Conservation (phyloP, 345 rosid genomes). For the Eucalyptus viminalis region DNA sequence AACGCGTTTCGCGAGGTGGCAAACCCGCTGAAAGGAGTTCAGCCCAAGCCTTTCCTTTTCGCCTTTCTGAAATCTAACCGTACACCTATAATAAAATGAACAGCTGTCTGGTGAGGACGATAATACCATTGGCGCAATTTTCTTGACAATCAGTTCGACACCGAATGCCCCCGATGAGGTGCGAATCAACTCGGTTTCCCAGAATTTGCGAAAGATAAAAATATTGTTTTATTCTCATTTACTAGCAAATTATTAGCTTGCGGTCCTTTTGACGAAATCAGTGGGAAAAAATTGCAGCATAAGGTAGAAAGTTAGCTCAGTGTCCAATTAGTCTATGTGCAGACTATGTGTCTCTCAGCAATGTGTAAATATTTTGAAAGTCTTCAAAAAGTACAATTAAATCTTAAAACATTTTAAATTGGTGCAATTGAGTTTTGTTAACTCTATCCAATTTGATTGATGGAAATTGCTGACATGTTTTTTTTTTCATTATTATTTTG, state of each 20-base stretch:
- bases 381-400: no score
- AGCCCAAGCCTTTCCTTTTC: background rate
- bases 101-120: background rate
- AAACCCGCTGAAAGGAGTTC: background rate
- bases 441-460: background rate
- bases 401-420: no score
- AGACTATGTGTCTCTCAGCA: background rate
- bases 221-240: background rate
- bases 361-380: background rate
- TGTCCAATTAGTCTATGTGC: background rate
- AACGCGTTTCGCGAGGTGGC: background rate
- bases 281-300: background rate
- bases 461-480: rapidly evolving
- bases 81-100: background rate
- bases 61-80: background rate
- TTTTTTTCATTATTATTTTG: no score
- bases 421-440: no score
- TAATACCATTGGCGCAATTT: background rate
- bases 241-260: background rate
- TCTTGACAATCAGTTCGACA: background rate
- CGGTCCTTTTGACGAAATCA: background rate
- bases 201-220: background rate
- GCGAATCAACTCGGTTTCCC: background rate
- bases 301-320: background rate
- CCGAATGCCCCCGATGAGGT: background rate